Evolutionary conservation across 2,329 filamentous ascomycete genomes (phyloP), one percentile per base, ranked within the genome.

Genomic region (Diatrype stigma): DNA sequence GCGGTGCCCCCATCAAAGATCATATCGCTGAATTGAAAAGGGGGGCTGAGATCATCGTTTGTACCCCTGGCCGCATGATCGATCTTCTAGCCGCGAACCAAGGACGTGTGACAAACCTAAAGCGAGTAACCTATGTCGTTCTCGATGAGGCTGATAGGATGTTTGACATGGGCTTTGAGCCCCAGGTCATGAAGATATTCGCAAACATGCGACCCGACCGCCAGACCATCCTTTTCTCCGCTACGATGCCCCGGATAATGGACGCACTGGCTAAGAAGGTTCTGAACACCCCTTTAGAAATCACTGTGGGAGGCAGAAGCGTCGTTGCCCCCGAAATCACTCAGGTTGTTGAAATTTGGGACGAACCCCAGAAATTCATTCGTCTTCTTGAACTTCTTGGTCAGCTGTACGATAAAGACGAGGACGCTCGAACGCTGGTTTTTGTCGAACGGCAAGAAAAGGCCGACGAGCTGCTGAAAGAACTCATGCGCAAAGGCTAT

Each of bases 151-250:
- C 94, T 45, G 94, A 99, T 70, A 87, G 94, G 55, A 97, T 99
- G 94, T 96, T 97, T 67, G 94, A 99, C 68, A 97, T 99, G 94
- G 94, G 94, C 14, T 99, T 99, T 65, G 93, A 96, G 71, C 93
- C 94, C 2, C 94, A 99, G 69, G 92, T 99, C 49, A 94, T 94
- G 84, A 96, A 96, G 70, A 94, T 99, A 52, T 85, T 97, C 66
- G 84, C 85, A 58, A 96, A 94, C 63, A 88, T 96, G 67, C 86
- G 94, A 45, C 92, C 94, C 1, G 89, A 96, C 67, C 86, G 89
- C 47, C 94, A 99, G 67, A 96, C 91, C 0, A 91, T 97, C 47
- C 79, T 97, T 22, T 99, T 97, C 69, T 97, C 94, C 0, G 94
- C 94, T 3, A 99, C 94, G 0, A 96, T 97, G 77, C 94, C 94